Conservation (phyloP, 176 grass and related monocot genomes). For the Avena atlantica region DNA sequence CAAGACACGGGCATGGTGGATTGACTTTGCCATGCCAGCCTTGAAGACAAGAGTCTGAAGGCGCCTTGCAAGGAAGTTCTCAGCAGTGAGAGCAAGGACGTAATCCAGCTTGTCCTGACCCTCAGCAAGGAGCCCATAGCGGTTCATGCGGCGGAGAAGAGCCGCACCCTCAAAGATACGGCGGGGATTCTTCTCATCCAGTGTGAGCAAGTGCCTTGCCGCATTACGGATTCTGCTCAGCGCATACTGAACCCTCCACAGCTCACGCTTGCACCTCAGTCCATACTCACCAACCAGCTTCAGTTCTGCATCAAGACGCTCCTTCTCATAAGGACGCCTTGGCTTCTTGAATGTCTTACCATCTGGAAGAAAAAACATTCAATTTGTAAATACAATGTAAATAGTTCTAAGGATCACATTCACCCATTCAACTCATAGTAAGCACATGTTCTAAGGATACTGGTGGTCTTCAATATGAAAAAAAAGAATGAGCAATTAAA, state of each 20-base stretch:
- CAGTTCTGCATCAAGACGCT: constrained; percentile 70
- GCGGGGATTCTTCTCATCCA: constrained; percentile 80
- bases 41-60: constrained; percentile 83
- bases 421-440: background rate
- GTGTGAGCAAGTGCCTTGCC: constrained; percentile 74
- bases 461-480: background rate
- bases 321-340: constrained; percentile 79
- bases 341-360: constrained; percentile 88
- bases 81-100: constrained; percentile 72
- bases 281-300: constrained; percentile 80
- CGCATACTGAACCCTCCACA: constrained; percentile 75
- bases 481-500: background rate
- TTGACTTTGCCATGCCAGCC: constrained; percentile 83
- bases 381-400: background rate
- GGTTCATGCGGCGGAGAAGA: constrained; percentile 73
- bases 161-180: constrained; percentile 86
- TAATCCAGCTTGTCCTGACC: constrained; percentile 85
- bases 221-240: constrained; percentile 76
- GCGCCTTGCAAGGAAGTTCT: constrained; percentile 76
- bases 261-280: constrained; percentile 75
- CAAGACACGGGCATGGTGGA: constrained; percentile 73
- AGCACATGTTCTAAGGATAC: background rate
- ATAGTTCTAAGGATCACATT: background rate
- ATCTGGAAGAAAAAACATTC: constrained; percentile 39
- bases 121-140: constrained; percentile 70